Conservation (phyloP, 106 monocot species). For the Agapanthus africanus region DNA sequence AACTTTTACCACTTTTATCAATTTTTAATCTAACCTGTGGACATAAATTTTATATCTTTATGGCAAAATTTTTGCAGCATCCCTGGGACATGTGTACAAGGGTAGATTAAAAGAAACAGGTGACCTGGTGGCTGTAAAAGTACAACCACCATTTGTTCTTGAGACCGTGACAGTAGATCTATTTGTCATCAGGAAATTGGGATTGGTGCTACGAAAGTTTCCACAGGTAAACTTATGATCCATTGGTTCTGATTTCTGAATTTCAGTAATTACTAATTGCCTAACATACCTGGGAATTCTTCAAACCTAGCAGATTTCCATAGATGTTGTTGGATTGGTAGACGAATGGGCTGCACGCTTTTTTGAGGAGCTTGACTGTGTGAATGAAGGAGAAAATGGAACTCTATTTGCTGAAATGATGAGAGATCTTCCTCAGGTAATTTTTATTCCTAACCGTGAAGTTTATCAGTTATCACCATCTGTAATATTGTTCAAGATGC, state of each 20-base stretch:
- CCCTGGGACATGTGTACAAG: conserved; percentile 97
- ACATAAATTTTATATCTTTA: not conserved
- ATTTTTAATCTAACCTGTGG: not conserved
- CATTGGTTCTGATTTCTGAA: conserved; percentile 4
- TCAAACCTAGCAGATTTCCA: conserved; percentile 46
- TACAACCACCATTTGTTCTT: conserved; percentile 90
- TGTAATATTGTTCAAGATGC: conserved; percentile 9
- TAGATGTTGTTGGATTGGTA: conserved; percentile 98
- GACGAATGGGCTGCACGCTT: conserved; percentile 98
- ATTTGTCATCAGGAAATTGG: conserved; percentile 85
- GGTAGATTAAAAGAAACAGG: conserved; percentile 91
- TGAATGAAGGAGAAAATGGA: conserved; percentile 99
- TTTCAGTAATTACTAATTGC: not conserved
- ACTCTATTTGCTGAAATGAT: conserved; percentile 95
- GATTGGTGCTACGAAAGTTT: conserved; percentile 71
- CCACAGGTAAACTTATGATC: conserved; percentile 57
- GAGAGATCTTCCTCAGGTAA: conserved; percentile 95
- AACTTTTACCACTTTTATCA: not conserved
- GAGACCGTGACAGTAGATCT: conserved; percentile 96
- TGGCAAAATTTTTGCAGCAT: conserved; percentile 45
- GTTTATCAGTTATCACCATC: too few species aligned
- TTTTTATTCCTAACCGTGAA: too few species aligned
- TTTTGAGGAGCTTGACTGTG: conserved; percentile 99
- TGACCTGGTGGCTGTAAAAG: conserved; percentile 93
- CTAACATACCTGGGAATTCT: conserved; percentile 4